Evolutionary conservation across 2,329 filamentous ascomycete species (phyloP).

Genomic region (Podosphaera leucotricha): DNA sequence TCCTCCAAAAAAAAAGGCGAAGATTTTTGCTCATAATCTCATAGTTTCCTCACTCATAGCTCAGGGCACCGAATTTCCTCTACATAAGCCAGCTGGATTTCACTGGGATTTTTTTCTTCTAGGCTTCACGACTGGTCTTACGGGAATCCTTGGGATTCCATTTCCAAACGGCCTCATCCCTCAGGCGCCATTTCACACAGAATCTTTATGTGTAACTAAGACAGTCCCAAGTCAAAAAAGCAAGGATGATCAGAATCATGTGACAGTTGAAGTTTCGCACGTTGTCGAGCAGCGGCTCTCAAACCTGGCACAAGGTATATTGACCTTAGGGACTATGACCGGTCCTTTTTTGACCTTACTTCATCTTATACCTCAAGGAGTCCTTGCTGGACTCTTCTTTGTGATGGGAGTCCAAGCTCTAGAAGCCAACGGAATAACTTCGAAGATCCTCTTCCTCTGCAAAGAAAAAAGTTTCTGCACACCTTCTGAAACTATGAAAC

Average conservation of each 20-base stretch:
- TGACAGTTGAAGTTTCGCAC: slow-evolving; percentile 27
- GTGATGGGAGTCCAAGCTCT: slow-evolving; percentile 66
- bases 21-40: background rate
- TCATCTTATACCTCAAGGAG: slow-evolving; percentile 56
- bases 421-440: slow-evolving; percentile 52
- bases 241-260: slow-evolving; percentile 32
- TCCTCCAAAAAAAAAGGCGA: background rate
- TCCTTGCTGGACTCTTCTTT: slow-evolving; percentile 63
- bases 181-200: slow-evolving; percentile 63
- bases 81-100: slow-evolving; percentile 60
- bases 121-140: slow-evolving; percentile 52
- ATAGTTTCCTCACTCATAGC: slow-evolving; percentile 60
- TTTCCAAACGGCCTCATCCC: slow-evolving; percentile 69
- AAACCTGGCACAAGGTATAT: slow-evolving; percentile 53
- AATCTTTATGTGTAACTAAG: slow-evolving; percentile 49
- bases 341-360: slow-evolving; percentile 50
- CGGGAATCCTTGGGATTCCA: slow-evolving; percentile 52
- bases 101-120: slow-evolving; percentile 72
- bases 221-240: slow-evolving; percentile 23
- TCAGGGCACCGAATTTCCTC: slow-evolving; percentile 61
- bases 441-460: slow-evolving; percentile 46
- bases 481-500: slow-evolving; percentile 31
- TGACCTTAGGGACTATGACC: slow-evolving; percentile 59
- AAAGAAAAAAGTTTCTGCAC: slow-evolving; percentile 41
- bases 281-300: slow-evolving; percentile 61